Conservation (phyloP, 2,329 filamentous ascomycete genomes). For the Daldinia eschscholtzii region DNA sequence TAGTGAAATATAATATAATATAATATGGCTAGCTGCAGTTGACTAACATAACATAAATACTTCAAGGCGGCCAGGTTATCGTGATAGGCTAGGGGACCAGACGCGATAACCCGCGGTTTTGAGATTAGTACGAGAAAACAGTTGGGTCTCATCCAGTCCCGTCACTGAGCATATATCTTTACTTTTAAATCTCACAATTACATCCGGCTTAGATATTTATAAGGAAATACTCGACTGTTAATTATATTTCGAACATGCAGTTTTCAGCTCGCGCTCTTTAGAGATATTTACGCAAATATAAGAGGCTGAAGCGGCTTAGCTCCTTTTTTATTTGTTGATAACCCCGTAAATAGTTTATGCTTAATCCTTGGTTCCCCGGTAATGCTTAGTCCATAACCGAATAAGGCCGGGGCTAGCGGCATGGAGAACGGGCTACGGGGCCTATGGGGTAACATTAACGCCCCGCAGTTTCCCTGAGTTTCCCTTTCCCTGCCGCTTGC, state of each 20-base stretch:
- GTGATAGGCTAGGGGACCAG: neutral
- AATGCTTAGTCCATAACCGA: constrained; percentile 13
- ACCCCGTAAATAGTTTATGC: constrained; percentile 14
- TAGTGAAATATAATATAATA: neutral
- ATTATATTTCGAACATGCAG: too few species aligned
- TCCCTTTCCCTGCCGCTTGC: neutral
- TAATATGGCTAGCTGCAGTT: neutral
- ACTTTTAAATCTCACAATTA: too few species aligned
- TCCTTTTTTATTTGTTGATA: neutral
- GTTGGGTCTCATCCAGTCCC: too few species aligned
- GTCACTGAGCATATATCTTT: too few species aligned
- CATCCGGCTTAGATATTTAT: too few species aligned
- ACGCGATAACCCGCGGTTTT: neutral
- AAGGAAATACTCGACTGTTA: too few species aligned
- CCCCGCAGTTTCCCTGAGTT: constrained; percentile 22
- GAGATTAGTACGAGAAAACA: neutral
- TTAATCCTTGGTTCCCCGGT: constrained; percentile 17
- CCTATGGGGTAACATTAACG: constrained; percentile 16
- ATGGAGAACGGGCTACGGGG: constrained; percentile 13
- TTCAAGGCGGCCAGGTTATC: neutral
- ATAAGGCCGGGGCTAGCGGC: constrained; percentile 14
- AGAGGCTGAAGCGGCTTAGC: neutral
- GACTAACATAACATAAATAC: neutral
- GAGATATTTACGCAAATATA: too few species aligned
- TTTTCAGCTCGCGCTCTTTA: too few species aligned